Conservation (phyloP, 331 rosid species). For the Spiraea crenata region DNA sequence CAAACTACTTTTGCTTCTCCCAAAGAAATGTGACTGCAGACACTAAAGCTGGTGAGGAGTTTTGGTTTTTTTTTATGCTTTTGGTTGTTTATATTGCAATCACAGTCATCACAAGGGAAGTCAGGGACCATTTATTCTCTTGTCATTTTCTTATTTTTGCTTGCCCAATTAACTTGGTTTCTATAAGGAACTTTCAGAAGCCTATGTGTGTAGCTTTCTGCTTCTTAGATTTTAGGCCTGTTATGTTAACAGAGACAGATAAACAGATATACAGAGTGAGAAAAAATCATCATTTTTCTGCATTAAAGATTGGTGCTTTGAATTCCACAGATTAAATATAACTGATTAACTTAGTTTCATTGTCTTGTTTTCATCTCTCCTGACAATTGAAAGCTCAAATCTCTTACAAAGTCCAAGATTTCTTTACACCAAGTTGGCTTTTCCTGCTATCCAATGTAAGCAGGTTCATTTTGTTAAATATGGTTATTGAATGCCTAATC, state of each 20-base stretch:
- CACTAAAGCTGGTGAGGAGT: constrained; percentile 54
- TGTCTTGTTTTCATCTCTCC: constrained; percentile 37
- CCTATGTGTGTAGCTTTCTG: constrained; percentile 51
- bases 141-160: constrained; percentile 49
- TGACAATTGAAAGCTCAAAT: not conserved
- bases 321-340: constrained; percentile 7
- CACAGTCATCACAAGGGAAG: constrained; percentile 33
- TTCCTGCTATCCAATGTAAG: constrained; percentile 20
- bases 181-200: constrained; percentile 55
- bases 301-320: constrained; percentile 30
- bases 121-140: constrained; percentile 55
- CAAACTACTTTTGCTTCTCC: constrained; percentile 57
- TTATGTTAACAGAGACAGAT: constrained; percentile 15
- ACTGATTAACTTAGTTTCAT: constrained; percentile 2
- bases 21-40: constrained; percentile 58
- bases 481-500: no score
- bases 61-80: constrained; percentile 30
- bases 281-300: constrained; percentile 24
- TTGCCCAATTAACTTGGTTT: constrained; percentile 53
- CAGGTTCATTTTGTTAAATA: constrained; percentile 14
- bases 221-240: constrained; percentile 49
- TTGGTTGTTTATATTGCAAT: constrained; percentile 37
- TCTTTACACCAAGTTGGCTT: constrained; percentile 18
- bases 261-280: constrained; percentile 16
- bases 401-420: constrained; percentile 19